phyloP scores from a whole-genome alignment of 129 eudicot species.

The Rutidosis leptorrhynchoides region DNA sequence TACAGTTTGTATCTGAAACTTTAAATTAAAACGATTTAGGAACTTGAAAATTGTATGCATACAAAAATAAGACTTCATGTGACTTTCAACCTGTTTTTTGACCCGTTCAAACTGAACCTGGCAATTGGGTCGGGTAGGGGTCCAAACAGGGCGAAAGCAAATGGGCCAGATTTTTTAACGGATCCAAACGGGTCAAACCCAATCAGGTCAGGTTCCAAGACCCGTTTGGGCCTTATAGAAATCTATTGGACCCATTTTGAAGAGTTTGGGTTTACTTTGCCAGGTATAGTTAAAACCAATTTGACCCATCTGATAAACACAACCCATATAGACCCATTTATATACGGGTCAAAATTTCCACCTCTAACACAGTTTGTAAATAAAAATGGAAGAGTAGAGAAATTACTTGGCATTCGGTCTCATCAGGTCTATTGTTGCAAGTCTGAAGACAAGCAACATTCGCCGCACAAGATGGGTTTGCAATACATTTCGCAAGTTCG shows the following conservation, averaged over 20 bases:
- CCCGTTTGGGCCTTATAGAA: too few species aligned
- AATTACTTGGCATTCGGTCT: slow-evolving; percentile 88
- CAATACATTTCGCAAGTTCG: slow-evolving; percentile 91
- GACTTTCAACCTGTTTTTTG: neutral
- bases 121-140: too few species aligned
- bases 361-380: neutral
- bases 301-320: neutral
- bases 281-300: too few species aligned
- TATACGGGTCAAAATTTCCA: neutral
- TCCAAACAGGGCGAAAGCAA: too few species aligned
- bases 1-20: neutral
- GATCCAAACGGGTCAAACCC: too few species aligned
- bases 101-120: too few species aligned
- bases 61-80: neutral
- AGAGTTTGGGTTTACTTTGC: too few species aligned
- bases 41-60: neutral
- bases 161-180: too few species aligned
- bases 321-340: neutral
- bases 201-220: too few species aligned
- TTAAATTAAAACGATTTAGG: neutral
- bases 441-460: slow-evolving; percentile 94
- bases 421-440: slow-evolving; percentile 93
- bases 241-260: too few species aligned
- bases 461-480: slow-evolving; percentile 97
- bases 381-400: neutral